Conservation (phyloP, 1,284 basidiomycete genomes). For the Veloporphyrellus conicus region DNA sequence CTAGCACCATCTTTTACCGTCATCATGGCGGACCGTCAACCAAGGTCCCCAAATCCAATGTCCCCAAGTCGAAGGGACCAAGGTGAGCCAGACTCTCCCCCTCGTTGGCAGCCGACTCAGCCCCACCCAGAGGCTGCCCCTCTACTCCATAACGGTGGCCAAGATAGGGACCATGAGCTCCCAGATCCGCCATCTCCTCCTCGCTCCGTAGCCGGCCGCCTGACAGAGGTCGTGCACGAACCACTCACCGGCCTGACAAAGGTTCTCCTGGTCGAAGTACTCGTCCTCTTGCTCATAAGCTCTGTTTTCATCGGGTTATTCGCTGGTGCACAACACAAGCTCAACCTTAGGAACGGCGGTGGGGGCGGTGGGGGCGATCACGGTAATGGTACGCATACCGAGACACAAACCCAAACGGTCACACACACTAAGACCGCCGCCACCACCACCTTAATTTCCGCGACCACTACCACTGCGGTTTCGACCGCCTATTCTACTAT, state of each 20-base stretch:
- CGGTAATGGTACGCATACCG: slow-evolving; percentile 38
- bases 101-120: slow-evolving; percentile 10
- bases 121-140: slow-evolving; percentile 49
- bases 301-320: slow-evolving; percentile 91
- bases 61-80: slow-evolving; percentile 40
- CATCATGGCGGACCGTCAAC: slow-evolving; percentile 37
- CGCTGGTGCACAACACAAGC: slow-evolving; percentile 76
- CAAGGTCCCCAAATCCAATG: slow-evolving; percentile 33
- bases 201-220: slow-evolving; percentile 45
- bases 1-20: slow-evolving; percentile 16
- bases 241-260: slow-evolving; percentile 83
- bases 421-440: slow-evolving; percentile 31
- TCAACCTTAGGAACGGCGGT: slow-evolving; percentile 48
- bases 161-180: slow-evolving; percentile 35
- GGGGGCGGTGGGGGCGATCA: slow-evolving; percentile 28
- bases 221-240: slow-evolving; percentile 60
- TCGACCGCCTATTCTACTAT: slow-evolving; percentile 34
- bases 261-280: slow-evolving; percentile 69
- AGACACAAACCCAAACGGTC: slow-evolving; percentile 31
- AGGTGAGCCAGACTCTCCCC: slow-evolving; percentile 31
- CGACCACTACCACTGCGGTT: slow-evolving; percentile 36
- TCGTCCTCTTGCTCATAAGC: slow-evolving; percentile 77
- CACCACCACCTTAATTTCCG: slow-evolving; percentile 29
- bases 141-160: slow-evolving; percentile 45
- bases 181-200: slow-evolving; percentile 21